Evolutionary conservation across 2,329 filamentous ascomycete genomes (phyloP), one percentile per base, ranked within the genome.

Genomic region (Aureobasidium melanogenum): DNA sequence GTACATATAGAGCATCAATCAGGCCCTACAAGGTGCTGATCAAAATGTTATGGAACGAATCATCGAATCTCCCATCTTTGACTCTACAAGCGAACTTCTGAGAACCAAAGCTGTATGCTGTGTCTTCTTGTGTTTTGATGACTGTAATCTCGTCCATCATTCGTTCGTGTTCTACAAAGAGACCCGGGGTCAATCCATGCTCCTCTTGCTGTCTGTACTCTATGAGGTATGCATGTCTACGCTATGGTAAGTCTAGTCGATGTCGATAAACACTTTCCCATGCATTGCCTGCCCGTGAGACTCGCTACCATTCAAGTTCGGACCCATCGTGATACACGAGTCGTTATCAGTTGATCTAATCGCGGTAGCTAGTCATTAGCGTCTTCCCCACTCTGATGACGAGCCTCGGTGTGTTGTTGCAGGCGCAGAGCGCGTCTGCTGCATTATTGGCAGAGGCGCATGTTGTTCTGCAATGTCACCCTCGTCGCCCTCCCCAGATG

Each of bases 1-100:
- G 50, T 54, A 54, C 36, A 54, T 54, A 54, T 54, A 54, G 50
- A 54, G 34, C 50, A 54, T 41, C 50, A 19, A 36, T n/a, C 50
- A 41, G 50, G 22, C 50, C 50, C 15, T 6, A 51, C 4, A 39
- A 41, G 50, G 34, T 36, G 24, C 36, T 15, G 34, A 28, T 41
- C 36, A 54, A 54, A 54, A 38, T 51, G 32, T 51, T 34, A 51
- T 26, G 48, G 19, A n/a, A 51, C 22, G n/a, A 50, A 38, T 9
- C 19, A 51, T 26, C 48, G 24, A 34, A 3, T 34, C 32, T 14
- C 32, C 5, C 36, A 26, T 26, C 30, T 34, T 26, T 24, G 19
- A 9, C 17, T 14, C n/a, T 32, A 4, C 3, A 8, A 51, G 17
- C 28, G 24, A 15, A 36, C 10, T 2, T 36, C 12, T 36, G 30